phyloP scores from a whole-genome alignment of 176 grass and related monocot genomes.

The Alloteropsis semialata region DNA sequence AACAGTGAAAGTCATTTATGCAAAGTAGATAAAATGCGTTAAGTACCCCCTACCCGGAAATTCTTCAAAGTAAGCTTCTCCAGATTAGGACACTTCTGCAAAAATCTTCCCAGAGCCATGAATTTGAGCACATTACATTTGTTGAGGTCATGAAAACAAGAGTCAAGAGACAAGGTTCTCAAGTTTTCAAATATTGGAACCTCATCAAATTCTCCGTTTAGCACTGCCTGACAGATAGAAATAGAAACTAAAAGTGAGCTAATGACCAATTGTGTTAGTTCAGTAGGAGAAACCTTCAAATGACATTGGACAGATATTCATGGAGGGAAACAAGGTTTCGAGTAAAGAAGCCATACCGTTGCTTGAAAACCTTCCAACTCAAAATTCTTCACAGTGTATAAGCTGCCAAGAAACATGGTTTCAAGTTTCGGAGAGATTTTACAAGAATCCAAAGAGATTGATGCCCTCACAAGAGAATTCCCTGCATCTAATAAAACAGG shows the following conservation, averaged over 20 bases:
- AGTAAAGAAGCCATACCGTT: background rate
- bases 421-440: background rate
- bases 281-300: background rate
- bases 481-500: background rate
- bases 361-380: background rate
- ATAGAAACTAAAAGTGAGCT: background rate
- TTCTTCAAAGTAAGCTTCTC: background rate
- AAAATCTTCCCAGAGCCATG: background rate
- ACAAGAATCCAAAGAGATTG: background rate
- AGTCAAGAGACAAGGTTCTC: background rate
- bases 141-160: background rate
- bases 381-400: background rate
- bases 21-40: too few relatives aligned
- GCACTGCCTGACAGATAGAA: background rate
- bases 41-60: too few relatives aligned
- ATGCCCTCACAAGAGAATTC: background rate
- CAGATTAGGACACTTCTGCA: background rate
- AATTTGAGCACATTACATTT: background rate
- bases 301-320: background rate
- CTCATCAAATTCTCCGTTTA: background rate
- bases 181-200: background rate
- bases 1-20: too few relatives aligned
- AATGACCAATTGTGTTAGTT: background rate
- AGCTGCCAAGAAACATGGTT: background rate
- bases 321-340: background rate